Base-by-base conservation (phyloP, 1,284 basidiomycete species). In the Chondrostereum purpureum region DNA sequence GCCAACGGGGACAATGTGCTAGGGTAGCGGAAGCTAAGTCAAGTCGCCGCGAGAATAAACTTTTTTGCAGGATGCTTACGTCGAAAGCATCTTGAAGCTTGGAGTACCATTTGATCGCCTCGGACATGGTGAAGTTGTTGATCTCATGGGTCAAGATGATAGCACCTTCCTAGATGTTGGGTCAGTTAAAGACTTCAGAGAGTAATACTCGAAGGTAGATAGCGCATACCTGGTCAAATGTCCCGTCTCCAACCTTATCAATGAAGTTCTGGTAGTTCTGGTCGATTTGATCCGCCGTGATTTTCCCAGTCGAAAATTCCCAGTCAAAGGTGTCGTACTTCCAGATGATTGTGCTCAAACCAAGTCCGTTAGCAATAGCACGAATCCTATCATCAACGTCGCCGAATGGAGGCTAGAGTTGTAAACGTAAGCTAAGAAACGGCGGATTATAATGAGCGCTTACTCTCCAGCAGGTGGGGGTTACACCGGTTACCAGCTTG, bases 381-480 rank as follows among this genome's bases (percentile, higher is more conserved):
- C 87, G 77, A 38, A 89, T 77, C 43, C 87, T 83, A 60, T 89
- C 83, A 43, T 80, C 78, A 19, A 77, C 63, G 45, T 79, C 75
- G 39, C 78, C 78, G 51, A 67, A 84, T 10, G 83, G 82, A 31
- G 84, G 83, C 65, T 75, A 42, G 17, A 17, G 31, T 19, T 27
- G 31, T 20, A n/a, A n/a, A n/a, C n/a, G n/a, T n/a, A n/a, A n/a
- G n/a, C n/a, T n/a, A n/a, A 2, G 16, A 33, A 37, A 13, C 16
- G 20, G 4, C 3, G 12, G 22, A 5, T 0, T 4, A 34, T 12
- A n/a, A n/a, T n/a, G n/a, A n/a, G n/a, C n/a, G 58, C 64, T 44
- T 47, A 75, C 73, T 48, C 85, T 70, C 78, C 83, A 85, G 53
- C 77, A 84, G 37, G 78, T 81, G 10, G 80, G 79, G 0, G 83